Evolutionary conservation across 495 filamentous ascomycete species (phyloP), one percentile per base, ranked within the genome.

Genomic region (Pyrenula aspistea): DNA sequence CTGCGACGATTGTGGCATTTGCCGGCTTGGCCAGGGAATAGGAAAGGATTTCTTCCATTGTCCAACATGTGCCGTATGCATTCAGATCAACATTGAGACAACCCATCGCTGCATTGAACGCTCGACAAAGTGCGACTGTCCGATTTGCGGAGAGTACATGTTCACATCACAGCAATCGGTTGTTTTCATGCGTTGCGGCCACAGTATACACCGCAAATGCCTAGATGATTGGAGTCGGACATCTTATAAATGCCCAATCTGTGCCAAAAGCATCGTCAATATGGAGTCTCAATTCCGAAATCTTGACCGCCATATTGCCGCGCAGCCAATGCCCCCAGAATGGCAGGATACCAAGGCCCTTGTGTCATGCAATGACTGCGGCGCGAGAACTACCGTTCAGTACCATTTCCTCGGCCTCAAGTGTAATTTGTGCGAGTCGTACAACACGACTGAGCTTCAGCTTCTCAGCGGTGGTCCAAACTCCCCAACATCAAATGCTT

Each of bases 41-140:
- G 94, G 94, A 1, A 96, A 95, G 68, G 94, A 97, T 63, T 97
- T 91, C 65, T 87, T 90, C 66, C 93, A 99, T 67, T 99, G 93
- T 86, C 94, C 95, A 88, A 93, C 85, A 67, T 95, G 89, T 71
- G 83, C 84, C 61, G 88, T 94, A 36, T 99, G 93, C 71, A 88
- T 97, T 69, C 83, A 88, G 8, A 94, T 95, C 64, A 77, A 83
- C 1, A 84, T 86, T 53, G 82, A 85, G 59, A 78, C 79, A 21
- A 84, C 81, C n/a, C 93, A 99, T 72, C 87, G 87, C 60, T 99
- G 93, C 66, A 89, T 97, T 60, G 94, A 97, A 70, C 80, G 90
- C 22, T 89, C 90, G 12, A 95, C 86, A 2, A 91, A 99, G 66
- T 95, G 90, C 67, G 86, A 96, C 65, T 99, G 93, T 66, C 93